Conservation (phyloP, 768 basidiomycete genomes). For the Dioszegia crocea region DNA sequence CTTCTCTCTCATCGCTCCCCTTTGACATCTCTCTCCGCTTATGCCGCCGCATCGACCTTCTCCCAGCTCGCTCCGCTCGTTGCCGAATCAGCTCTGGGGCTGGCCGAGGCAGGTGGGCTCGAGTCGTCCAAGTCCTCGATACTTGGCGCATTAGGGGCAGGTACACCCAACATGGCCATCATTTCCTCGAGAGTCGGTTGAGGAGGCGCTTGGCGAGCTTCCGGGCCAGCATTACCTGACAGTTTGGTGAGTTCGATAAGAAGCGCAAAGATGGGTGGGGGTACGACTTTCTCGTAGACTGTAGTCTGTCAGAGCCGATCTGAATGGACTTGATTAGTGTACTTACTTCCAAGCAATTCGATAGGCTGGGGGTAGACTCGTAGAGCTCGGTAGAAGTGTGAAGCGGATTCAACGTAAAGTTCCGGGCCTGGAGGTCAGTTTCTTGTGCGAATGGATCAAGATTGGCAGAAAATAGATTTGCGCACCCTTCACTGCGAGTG, state of each 20-base stretch:
- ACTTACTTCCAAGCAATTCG: slow-evolving; percentile 74
- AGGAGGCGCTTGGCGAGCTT: not conserved
- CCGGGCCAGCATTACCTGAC: not conserved
- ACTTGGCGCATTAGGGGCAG: slow-evolving; percentile 16
- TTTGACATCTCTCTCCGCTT: not conserved
- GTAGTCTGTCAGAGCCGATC: not conserved
- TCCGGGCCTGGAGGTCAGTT: slow-evolving; percentile 60
- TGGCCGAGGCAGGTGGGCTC: slow-evolving; percentile 6
- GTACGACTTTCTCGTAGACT: slow-evolving; percentile 85
- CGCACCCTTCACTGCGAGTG: slow-evolving; percentile 69
- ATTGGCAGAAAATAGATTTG: slow-evolving; percentile 5
- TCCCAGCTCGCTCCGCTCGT: slow-evolving; percentile 17
- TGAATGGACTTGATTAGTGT: not conserved
- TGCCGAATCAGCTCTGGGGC: slow-evolving; percentile 2
- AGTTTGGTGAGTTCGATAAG: slow-evolving; percentile 68
- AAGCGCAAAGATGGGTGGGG: slow-evolving; percentile 54
- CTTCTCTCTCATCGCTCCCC: not conserved
- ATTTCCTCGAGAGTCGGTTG: slow-evolving; percentile 6
- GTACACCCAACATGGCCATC: not conserved
- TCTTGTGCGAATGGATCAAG: not conserved
- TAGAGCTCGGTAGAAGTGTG: slow-evolving; percentile 88
- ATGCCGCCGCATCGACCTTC: not conserved
- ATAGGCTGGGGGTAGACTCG: slow-evolving; percentile 90
- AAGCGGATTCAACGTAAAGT: slow-evolving; percentile 72
- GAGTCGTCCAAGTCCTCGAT: slow-evolving; percentile 40